These are phyloP conservation scores for Arthrobotrys sinensis DNA, from an alignment of 2,329 filamentous ascomycete species.

Conservation along the genomic window DNA sequence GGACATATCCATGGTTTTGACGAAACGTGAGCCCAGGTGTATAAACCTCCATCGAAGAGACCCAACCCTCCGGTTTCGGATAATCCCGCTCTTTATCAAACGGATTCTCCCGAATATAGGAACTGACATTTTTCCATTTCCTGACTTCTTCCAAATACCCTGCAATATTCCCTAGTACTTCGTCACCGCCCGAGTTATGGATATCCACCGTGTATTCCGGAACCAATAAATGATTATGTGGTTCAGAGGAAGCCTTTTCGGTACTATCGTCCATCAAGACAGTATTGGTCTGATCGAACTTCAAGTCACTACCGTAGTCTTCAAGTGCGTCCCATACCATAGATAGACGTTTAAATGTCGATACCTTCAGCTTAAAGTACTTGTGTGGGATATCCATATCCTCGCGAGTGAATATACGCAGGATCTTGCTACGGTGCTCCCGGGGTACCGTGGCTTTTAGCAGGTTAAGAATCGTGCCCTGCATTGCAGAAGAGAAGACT, in stretches of 20 bases:
- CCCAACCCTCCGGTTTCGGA: conserved; percentile 25
- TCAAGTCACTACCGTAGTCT: conserved; percentile 66
- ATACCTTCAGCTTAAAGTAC: conserved; percentile 80
- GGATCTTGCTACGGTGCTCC: conserved; percentile 72
- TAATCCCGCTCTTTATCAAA: conserved; percentile 30
- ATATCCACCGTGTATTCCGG: conserved; percentile 79
- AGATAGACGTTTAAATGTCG: conserved; percentile 89
- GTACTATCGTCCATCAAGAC: conserved; percentile 88
- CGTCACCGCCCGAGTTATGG: conserved; percentile 67
- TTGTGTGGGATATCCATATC: conserved; percentile 76
- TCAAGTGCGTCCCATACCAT: conserved; percentile 76
- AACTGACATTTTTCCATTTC: conserved; percentile 70
- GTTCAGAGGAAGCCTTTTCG: conserved; percentile 86
- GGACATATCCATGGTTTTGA: neutral
- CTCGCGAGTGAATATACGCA: conserved; percentile 84
- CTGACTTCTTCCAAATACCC: conserved; percentile 72
- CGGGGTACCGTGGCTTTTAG: conserved; percentile 76
- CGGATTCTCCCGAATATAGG: conserved; percentile 59
- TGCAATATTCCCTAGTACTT: conserved; percentile 71
- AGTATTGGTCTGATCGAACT: conserved; percentile 81
- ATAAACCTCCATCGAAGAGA: conserved; percentile 14
- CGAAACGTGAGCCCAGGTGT: neutral
- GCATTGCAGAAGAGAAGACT: conserved; percentile 90
- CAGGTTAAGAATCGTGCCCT: conserved; percentile 80
- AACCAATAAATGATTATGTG: conserved; percentile 84